These are phyloP conservation scores for Alternaria atra DNA, from an alignment of 2,329 filamentous ascomycete genomes.

Conservation along the genomic window DNA sequence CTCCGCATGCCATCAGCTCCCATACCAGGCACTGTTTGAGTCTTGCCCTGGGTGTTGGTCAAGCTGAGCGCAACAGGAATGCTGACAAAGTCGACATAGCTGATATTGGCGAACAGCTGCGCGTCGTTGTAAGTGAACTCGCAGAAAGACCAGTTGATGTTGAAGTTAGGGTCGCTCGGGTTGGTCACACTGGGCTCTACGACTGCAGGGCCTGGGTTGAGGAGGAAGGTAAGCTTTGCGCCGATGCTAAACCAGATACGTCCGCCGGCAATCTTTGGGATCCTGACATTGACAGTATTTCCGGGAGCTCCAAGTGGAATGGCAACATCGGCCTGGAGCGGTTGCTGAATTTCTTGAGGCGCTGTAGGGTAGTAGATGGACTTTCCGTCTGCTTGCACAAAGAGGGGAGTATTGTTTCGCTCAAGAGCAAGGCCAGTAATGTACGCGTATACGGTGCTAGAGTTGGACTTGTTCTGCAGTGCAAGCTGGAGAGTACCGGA, in stretches of 20 bases:
- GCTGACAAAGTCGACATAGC: slow-evolving; percentile 77
- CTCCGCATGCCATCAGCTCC: slow-evolving; percentile 63
- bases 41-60: slow-evolving; percentile 52
- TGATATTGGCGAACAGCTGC: slow-evolving; percentile 66
- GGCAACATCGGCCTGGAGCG: slow-evolving; percentile 66
- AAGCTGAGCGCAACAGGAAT: slow-evolving; percentile 56
- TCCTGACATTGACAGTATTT: slow-evolving; percentile 66
- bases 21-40: slow-evolving; percentile 65
- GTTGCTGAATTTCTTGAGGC: slow-evolving; percentile 61
- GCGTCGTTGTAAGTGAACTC: slow-evolving; percentile 60
- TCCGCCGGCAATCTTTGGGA: slow-evolving; percentile 75
- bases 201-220: slow-evolving; percentile 76
- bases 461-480: slow-evolving; percentile 71
- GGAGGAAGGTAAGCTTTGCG: slow-evolving; percentile 69
- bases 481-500: slow-evolving; percentile 65
- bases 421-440: slow-evolving; percentile 73
- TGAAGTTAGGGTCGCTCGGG: slow-evolving; percentile 58
- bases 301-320: slow-evolving; percentile 72
- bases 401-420: slow-evolving; percentile 66
- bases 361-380: slow-evolving; percentile 72
- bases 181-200: slow-evolving; percentile 80
- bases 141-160: slow-evolving; percentile 57
- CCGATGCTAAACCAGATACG: slow-evolving; percentile 76
- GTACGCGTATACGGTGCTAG: slow-evolving; percentile 70
- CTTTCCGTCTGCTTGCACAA: slow-evolving; percentile 72